Base-by-base conservation (phyloP, 192 early-diverging fungal species). In the Backusella morwellensis region DNA sequence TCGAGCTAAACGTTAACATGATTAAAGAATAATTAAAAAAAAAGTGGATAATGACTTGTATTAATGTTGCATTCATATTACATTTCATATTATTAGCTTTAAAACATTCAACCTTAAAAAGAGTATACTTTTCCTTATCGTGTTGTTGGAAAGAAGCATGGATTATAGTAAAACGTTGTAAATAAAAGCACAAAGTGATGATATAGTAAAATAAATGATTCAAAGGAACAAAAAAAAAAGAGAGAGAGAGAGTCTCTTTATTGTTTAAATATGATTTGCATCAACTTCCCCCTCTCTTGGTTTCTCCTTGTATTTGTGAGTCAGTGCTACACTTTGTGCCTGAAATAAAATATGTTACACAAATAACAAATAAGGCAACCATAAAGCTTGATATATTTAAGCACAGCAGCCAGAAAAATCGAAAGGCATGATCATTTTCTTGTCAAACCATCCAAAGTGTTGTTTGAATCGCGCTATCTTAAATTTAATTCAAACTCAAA, bases 401-500 rank as follows among this genome's bases (percentile, higher is more conserved):
- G 6, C 47, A 50, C 47, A 4, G 47, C 47, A n/a, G 4, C 17
- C 47, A 50, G 19, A 50, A 50, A 50, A n/a, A 44, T 6, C 38
- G 38, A 40, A 59, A 59, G 23, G 56, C 23, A 59, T 59, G 56
- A 59, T 63, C 56, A 63, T 63, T 23, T 29, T 26, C 26, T 63
- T 63, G 56, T 63, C 19, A 50, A 50, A 63, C 21, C 56, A 63
- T 63, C 56, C 11, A 59, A 50, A 63, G 56, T 63, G 56, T 63
- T 63, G 56, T 63, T 21, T 21, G 21, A 40, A 44, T 40, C 38
- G 26, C 56, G 56, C 56, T 29, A 29, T 29, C 4, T 4, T 63
- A 63, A 63, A 63, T 26, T 29, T 26, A 63, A 63, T 63, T 63
- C 56, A 63, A 63, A 63, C 56, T 63, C 56, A 63, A 63, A 63